phyloP scores from a whole-genome alignment of 2,329 filamentous ascomycete species.

The Paraconiothyrium brasiliense region DNA sequence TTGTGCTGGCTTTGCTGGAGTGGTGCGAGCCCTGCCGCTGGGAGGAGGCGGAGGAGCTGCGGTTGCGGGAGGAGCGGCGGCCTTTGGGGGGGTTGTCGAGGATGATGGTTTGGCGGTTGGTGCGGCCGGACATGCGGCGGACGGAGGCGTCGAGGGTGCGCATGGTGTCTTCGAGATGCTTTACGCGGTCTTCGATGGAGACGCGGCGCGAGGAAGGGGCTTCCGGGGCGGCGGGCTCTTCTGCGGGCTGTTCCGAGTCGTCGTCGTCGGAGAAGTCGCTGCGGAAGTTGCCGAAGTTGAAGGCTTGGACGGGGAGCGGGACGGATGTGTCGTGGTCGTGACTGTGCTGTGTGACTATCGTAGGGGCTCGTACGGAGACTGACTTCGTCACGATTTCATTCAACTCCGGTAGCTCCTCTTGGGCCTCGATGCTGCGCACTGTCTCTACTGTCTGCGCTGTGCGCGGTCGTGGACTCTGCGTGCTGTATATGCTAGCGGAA shows the following conservation, averaged over 20 bases:
- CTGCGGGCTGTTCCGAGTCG: conserved; percentile 24
- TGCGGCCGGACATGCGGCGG: conserved; percentile 44
- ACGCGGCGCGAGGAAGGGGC: conserved; percentile 26
- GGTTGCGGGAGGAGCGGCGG: conserved; percentile 40
- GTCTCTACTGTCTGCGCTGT: conserved; percentile 46
- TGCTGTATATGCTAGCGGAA: conserved; percentile 44
- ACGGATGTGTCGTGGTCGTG: conserved; percentile 27
- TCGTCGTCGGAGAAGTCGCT: conserved; percentile 35
- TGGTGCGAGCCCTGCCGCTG: conserved; percentile 20
- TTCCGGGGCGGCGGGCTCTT: conserved; percentile 18
- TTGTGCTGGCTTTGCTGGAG: conserved; percentile 18
- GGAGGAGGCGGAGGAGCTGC: conserved; percentile 34
- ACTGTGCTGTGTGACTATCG: conserved; percentile 20
- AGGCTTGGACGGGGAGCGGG: conserved; percentile 39
- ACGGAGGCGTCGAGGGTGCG: conserved; percentile 42
- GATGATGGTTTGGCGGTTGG: conserved; percentile 50
- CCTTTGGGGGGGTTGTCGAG: conserved; percentile 49
- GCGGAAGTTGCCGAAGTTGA: conserved; percentile 50
- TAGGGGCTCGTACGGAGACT: background rate
- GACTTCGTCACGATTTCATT: conserved; percentile 2
- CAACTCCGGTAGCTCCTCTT: conserved; percentile 23
- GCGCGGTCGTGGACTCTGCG: conserved; percentile 38
- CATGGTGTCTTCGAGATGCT: conserved; percentile 42
- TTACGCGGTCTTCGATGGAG: conserved; percentile 47
- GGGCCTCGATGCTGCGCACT: conserved; percentile 34